These are phyloP conservation scores for Arctium minus DNA, from an alignment of 129 eudicot genomes.

Conservation along the genomic window DNA sequence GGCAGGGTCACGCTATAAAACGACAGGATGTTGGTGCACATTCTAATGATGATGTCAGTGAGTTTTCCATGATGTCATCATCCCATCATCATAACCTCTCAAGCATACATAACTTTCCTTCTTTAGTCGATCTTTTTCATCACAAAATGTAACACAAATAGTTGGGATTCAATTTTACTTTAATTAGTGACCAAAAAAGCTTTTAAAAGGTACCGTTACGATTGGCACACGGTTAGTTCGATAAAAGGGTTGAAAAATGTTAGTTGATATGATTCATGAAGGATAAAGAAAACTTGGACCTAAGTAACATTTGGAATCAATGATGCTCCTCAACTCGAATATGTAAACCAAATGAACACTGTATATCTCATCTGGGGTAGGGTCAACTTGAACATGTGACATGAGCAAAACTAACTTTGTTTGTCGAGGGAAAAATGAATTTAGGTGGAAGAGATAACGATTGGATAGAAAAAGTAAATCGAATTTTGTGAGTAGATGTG, in stretches of 20 bases:
- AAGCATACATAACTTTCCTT: not conserved
- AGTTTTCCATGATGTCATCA: constrained; percentile 23
- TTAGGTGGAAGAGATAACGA: not conserved
- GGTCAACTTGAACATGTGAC: not conserved
- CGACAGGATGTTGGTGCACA: constrained; percentile 23
- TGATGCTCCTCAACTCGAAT: not conserved
- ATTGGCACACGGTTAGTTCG: not conserved
- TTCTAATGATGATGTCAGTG: constrained; percentile 28
- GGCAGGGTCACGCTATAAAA: constrained; percentile 32
- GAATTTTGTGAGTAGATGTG: not conserved
- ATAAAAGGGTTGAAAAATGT: not conserved
- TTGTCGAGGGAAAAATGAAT: not conserved
- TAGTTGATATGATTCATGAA: not conserved
- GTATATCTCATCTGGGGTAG: not conserved
- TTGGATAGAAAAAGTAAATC: not conserved
- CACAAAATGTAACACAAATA: not conserved
- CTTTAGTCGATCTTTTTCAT: not conserved
- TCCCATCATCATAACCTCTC: constrained; percentile 8
- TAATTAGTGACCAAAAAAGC: not conserved
- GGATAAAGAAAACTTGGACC: not conserved
- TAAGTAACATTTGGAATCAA: not conserved
- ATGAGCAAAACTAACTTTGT: not conserved
- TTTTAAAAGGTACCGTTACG: not conserved
- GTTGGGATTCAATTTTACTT: not conserved
- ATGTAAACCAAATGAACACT: not conserved